Conservation (phyloP, 345 rosid species). For the Dovyalis caffra region DNA sequence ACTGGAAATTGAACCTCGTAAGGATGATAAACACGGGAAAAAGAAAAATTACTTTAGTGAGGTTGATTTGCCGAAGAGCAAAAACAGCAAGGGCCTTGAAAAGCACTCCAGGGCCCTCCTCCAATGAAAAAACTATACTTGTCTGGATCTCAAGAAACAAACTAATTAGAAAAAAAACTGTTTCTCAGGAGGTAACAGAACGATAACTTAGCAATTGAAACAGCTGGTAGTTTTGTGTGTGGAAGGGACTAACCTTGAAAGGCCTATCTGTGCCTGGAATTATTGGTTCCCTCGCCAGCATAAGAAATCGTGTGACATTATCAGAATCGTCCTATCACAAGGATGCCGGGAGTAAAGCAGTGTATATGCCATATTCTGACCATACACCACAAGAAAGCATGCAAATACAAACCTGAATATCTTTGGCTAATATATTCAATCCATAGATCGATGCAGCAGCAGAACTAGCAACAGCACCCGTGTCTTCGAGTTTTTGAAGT, state of each 20-base stretch:
- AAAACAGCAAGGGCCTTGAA: constrained; percentile 99
- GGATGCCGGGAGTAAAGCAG: constrained; percentile 5
- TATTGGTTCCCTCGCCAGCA: constrained; percentile 97
- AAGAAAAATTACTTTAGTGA: constrained; percentile 54
- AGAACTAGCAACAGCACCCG: constrained; percentile 93
- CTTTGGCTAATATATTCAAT: constrained; percentile 79
- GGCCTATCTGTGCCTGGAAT: constrained; percentile 84
- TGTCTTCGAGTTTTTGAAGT: constrained; percentile 53
- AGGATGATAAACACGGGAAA: neutral
- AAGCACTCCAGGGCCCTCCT: constrained; percentile 96
- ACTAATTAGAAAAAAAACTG: constrained; percentile 11
- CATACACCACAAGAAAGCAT: constrained; percentile 2
- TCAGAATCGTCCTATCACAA: constrained; percentile 68
- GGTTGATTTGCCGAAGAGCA: constrained; percentile 86
- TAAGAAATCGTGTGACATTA: constrained; percentile 89
- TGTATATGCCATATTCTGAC: neutral
- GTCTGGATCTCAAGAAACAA: constrained; percentile 49
- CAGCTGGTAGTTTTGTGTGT: neutral
- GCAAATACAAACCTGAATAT: constrained; percentile 70
- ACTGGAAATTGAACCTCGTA: neutral
- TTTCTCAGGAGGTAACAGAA: neutral
- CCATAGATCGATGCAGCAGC: constrained; percentile 81
- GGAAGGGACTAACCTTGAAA: constrained; percentile 69
- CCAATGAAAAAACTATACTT: constrained; percentile 91
- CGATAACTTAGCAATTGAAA: neutral